Evolutionary conservation across 208 protist species (phyloP).

Genomic region (Trypanosomatidae sp.): DNA sequence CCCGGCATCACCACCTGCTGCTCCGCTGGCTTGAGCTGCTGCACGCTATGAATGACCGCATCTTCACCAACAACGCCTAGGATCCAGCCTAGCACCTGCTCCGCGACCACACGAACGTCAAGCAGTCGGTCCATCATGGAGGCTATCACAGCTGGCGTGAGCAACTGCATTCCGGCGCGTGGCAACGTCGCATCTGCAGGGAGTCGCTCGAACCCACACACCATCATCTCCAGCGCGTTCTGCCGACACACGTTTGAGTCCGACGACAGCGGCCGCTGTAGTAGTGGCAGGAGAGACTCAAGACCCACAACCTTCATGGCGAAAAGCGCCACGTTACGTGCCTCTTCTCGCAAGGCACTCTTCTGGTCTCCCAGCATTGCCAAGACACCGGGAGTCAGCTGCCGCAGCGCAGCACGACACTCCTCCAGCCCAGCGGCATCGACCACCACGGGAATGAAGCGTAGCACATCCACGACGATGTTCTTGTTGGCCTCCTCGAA

Average conservation of each 20-base stretch:
- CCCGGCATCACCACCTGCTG: constrained; percentile 69
- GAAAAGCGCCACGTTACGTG: constrained; percentile 51
- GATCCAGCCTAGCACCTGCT: constrained; percentile 72
- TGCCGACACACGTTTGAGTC: constrained; percentile 78
- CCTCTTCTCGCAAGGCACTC: constrained; percentile 71
- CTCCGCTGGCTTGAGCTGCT: constrained; percentile 77
- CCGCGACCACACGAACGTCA: constrained; percentile 75
- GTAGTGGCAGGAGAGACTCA: constrained; percentile 54
- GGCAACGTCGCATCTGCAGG: constrained; percentile 41
- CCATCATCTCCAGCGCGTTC: constrained; percentile 73
- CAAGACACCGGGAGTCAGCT: constrained; percentile 60
- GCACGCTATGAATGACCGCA: constrained; percentile 44
- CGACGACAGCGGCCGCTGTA: constrained; percentile 73
- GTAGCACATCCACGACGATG: constrained; percentile 83
- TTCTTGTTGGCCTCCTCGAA: constrained; percentile 89
- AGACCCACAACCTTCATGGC: constrained; percentile 65
- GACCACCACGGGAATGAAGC: constrained; percentile 61
- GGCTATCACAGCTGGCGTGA: constrained; percentile 60
- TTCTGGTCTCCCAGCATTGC: constrained; percentile 87
- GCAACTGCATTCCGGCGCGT: constrained; percentile 37
- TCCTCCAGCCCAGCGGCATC: constrained; percentile 39
- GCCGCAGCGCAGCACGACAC: constrained; percentile 41
- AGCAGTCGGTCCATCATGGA: constrained; percentile 83
- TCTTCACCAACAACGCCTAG: constrained; percentile 68
- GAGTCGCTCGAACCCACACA: constrained; percentile 60